phyloP scores from a whole-genome alignment of 2,329 filamentous ascomycete genomes.

The Apiospora malaysiana region DNA sequence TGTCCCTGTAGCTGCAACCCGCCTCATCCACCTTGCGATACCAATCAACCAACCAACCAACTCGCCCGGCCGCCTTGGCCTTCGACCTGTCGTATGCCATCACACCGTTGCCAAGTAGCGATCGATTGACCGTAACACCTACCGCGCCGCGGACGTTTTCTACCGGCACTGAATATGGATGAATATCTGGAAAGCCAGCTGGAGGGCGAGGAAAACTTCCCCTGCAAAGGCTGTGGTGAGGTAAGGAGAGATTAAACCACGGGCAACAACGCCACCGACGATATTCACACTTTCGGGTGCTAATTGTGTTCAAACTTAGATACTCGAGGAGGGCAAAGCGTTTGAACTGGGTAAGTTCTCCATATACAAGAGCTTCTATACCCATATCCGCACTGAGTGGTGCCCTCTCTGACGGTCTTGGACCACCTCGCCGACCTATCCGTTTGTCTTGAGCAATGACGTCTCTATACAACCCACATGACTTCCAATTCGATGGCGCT shows the following conservation, averaged over 20 bases:
- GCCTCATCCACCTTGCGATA: neutral
- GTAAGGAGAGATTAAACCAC: conserved; percentile 54
- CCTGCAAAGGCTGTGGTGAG: conserved; percentile 93
- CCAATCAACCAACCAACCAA: conserved; percentile 10
- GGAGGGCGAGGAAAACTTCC: conserved; percentile 83
- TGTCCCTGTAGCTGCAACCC: neutral
- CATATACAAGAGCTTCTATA: conserved; percentile 20
- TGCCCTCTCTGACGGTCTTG: conserved; percentile 14
- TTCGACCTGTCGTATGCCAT: conserved; percentile 14
- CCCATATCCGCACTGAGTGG: conserved; percentile 1
- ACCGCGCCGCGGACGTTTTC: neutral
- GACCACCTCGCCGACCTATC: neutral
- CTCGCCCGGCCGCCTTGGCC: conserved; percentile 6
- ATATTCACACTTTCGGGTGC: conserved; percentile 27
- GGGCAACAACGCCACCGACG: conserved; percentile 30
- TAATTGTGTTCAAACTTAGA: conserved; percentile 59
- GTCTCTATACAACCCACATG: neutral
- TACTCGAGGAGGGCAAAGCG: conserved; percentile 97
- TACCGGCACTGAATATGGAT: conserved; percentile 51
- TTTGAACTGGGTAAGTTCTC: conserved; percentile 85
- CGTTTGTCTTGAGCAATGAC: conserved; percentile 7
- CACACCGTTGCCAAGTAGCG: conserved; percentile 8
- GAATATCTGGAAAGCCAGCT: conserved; percentile 69
- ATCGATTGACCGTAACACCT: conserved; percentile 12
- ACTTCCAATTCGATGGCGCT: conserved; percentile 7